Percentiles rank a stretch among this genome's conserved stretches.
Conservation (phyloP, 352 stramenopile species). For the Globisporangium perplexum region DNA sequence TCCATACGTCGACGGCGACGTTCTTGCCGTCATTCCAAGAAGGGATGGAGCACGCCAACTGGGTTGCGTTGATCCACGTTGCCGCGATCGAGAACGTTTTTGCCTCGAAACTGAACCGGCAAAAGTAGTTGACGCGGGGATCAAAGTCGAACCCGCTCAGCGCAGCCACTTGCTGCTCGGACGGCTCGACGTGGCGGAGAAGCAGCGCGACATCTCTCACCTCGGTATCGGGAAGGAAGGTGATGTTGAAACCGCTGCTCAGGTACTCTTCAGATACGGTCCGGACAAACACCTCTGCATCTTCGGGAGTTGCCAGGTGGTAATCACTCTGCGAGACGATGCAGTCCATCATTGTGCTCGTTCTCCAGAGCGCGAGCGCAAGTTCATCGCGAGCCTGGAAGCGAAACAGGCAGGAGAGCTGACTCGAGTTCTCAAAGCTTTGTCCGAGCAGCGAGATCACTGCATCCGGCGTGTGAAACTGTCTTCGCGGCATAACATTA, state of each 20-base stretch:
- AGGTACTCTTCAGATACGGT: constrained; percentile 14
- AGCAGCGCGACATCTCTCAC: constrained; percentile 10
- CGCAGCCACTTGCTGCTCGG: constrained; percentile 7
- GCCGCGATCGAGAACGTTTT: constrained; percentile 19
- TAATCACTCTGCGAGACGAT: not conserved
- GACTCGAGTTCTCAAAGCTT: constrained; percentile 14
- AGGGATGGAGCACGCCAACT: constrained; percentile 23
- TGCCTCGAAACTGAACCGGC: constrained; percentile 24
- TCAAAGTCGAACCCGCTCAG: constrained; percentile 43
- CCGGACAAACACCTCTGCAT: constrained; percentile 19
- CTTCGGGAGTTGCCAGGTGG: not conserved
- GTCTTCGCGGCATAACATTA: constrained; percentile 17
- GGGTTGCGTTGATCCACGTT: constrained; percentile 28
- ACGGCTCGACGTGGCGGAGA: not conserved
- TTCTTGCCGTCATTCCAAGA: constrained; percentile 13
- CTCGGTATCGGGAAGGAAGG: constrained; percentile 22
- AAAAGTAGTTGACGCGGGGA: constrained; percentile 19
- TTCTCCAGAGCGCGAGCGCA: constrained; percentile 17
- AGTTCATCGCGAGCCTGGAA: constrained; percentile 4
- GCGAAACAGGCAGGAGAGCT: constrained; percentile 25
- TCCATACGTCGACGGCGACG: constrained; percentile 28
- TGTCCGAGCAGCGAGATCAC: constrained; percentile 21
- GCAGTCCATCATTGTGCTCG: constrained; percentile 20
- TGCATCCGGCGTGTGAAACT: constrained; percentile 10
- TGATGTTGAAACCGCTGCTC: constrained; percentile 33